Evolutionary conservation across 2,329 filamentous ascomycete species (phyloP).

Genomic region (Penicillium psychrosexuale): DNA sequence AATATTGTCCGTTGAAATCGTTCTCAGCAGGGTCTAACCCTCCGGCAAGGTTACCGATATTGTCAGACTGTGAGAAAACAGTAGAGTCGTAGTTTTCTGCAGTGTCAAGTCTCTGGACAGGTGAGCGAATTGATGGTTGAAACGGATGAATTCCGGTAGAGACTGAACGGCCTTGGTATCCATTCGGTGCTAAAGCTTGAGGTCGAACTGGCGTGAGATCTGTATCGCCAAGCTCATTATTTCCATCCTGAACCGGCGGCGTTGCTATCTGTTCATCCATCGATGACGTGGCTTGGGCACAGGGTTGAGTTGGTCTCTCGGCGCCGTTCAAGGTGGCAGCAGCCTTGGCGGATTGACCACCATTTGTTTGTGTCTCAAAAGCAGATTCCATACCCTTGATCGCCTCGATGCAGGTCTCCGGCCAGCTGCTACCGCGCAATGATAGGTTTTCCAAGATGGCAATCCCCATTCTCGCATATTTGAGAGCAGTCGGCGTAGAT

Average conservation of each 20-base stretch:
- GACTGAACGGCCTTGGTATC: neutral
- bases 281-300: neutral
- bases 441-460: conserved; percentile 34
- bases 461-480: conserved; percentile 37
- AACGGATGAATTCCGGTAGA: neutral
- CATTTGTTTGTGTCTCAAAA: conserved; percentile 11
- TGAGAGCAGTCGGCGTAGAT: conserved; percentile 37
- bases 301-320: neutral
- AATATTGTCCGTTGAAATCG: conserved; percentile 8
- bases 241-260: neutral
- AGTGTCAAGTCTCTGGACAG: neutral
- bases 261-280: neutral
- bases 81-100: conserved; percentile 1
- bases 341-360: neutral
- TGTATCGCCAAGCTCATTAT: neutral
- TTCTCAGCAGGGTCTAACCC: neutral
- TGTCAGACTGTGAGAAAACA: neutral
- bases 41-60: neutral
- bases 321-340: neutral
- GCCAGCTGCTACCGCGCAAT: conserved; percentile 37
- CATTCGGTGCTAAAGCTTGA: neutral
- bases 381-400: conserved; percentile 36
- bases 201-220: neutral
- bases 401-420: conserved; percentile 40
- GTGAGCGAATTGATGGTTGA: neutral